Percentiles rank a stretch among this genome's conserved stretches.
Conservation (phyloP, 768 basidiomycete species). For the Terana coerulea region DNA sequence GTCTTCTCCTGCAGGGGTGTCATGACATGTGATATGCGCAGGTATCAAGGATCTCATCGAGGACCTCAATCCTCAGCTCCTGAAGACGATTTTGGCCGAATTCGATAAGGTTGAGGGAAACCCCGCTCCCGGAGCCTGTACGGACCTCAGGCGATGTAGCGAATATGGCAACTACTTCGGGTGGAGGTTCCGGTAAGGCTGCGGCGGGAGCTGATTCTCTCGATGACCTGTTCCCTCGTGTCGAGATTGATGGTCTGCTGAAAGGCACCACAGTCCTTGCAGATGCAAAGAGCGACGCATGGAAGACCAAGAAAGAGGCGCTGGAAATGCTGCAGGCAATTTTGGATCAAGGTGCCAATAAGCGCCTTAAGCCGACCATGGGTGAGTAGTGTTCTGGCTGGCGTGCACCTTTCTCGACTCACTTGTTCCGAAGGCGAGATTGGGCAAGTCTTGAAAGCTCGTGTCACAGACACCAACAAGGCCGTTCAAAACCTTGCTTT, state of each 20-base stretch:
- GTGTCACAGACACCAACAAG: constrained; percentile 91
- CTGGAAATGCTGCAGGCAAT: constrained; percentile 79
- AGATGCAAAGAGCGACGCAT: constrained; percentile 88
- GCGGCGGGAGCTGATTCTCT: constrained; percentile 58
- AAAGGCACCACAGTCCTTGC: constrained; percentile 79
- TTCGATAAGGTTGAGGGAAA: constrained; percentile 90
- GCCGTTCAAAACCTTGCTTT: constrained; percentile 87
- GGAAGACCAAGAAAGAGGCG: constrained; percentile 97
- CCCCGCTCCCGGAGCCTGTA: constrained; percentile 70
- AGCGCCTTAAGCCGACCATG: constrained; percentile 87
- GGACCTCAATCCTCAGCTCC: constrained; percentile 90
- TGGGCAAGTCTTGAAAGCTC: constrained; percentile 78
- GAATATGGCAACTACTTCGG: constrained; percentile 39
- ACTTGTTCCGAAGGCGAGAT: constrained; percentile 68
- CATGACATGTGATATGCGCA: constrained; percentile 26
- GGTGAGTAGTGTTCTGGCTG: constrained; percentile 42
- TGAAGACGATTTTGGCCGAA: constrained; percentile 84
- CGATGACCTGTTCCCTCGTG: constrained; percentile 93
- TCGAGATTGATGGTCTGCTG: constrained; percentile 85
- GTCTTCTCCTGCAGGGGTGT: background rate
- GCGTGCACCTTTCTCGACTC: background rate
- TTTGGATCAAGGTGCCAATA: constrained; percentile 88
- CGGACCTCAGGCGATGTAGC: constrained; percentile 75
- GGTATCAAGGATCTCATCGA: constrained; percentile 91
- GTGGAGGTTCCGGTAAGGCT: constrained; percentile 38